phyloP scores from a whole-genome alignment of 2,329 filamentous ascomycete species.

The Diaporthe velutina region DNA sequence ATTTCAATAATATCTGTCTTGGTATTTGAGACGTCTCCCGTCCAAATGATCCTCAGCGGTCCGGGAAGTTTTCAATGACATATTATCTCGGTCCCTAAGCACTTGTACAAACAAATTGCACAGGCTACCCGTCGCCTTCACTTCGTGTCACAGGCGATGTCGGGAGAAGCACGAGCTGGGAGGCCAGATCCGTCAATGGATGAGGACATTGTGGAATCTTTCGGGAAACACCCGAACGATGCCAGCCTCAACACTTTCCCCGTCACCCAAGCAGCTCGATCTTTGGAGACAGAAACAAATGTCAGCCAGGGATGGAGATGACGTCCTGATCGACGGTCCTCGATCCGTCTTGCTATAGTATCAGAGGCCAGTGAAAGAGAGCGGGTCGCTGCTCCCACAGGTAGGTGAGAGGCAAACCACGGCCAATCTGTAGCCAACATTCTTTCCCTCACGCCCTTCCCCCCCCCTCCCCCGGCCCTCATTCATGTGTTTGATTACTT shows the following conservation, averaged over 20 bases:
- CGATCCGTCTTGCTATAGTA: not conserved
- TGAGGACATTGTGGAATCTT: not conserved
- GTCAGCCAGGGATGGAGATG: not conserved
- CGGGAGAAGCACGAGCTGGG: not conserved
- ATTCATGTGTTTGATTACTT: not conserved
- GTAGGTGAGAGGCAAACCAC: not conserved
- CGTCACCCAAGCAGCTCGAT: not conserved
- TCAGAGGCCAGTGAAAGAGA: not conserved
- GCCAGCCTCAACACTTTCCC: not conserved
- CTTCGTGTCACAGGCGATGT: not conserved
- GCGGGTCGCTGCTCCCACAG: not conserved
- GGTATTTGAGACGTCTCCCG: no score
- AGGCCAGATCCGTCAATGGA: not conserved
- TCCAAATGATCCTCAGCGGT: no score
- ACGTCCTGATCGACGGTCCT: not conserved
- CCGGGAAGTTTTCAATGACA: no score
- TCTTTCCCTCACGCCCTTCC: no score
- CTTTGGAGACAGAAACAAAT: not conserved
- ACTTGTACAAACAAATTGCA: no score
- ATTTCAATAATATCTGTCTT: no score
- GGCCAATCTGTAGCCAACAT: not conserved
- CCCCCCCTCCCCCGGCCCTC: no score
- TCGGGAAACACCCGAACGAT: not conserved
- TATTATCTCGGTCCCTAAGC: not conserved
- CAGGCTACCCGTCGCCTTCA: no score